Evolutionary conservation across 2,329 filamentous ascomycete genomes (phyloP).

Genomic region (Xylariaceae sp.): DNA sequence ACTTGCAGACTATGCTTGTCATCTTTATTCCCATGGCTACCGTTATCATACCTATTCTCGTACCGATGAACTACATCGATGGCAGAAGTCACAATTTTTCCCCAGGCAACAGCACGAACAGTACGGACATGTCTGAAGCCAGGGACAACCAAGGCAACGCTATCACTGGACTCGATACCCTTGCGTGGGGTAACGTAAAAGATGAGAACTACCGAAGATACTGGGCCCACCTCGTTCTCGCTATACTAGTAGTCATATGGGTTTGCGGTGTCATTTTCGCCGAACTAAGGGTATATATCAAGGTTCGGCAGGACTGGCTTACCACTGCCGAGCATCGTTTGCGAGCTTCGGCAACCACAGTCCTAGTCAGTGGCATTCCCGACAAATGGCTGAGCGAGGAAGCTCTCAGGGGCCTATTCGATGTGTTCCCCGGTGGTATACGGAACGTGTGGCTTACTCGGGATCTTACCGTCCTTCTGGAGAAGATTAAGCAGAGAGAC

Average conservation of each 20-base stretch:
- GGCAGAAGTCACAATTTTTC: conserved; percentile 56
- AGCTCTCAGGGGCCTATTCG: conserved; percentile 76
- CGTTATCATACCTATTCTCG: conserved; percentile 74
- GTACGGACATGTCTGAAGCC: conserved; percentile 13
- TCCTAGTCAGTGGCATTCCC: conserved; percentile 86
- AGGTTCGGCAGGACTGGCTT: conserved; percentile 87
- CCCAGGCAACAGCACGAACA: conserved; percentile 17
- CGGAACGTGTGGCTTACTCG: conserved; percentile 96
- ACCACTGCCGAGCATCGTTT: conserved; percentile 93
- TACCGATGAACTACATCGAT: conserved; percentile 76
- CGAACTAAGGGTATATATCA: conserved; percentile 82
- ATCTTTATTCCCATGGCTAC: conserved; percentile 82
- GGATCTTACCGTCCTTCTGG: conserved; percentile 73
- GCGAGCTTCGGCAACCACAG: conserved; percentile 88
- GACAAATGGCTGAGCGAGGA: conserved; percentile 83
- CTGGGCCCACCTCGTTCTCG: conserved; percentile 79
- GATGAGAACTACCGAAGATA: conserved; percentile 61
- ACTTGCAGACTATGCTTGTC: conserved; percentile 74
- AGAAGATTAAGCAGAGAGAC: conserved; percentile 75
- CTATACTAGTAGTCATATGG: conserved; percentile 71
- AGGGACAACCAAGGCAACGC: conserved; percentile 22
- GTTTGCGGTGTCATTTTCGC: conserved; percentile 82
- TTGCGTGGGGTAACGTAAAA: conserved; percentile 84
- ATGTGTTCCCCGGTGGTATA: conserved; percentile 93
- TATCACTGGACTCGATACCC: conserved; percentile 67